Evolutionary conservation across 2,329 filamentous ascomycete genomes (phyloP), one percentile per base, ranked within the genome.

Genomic region (Trichoderma sp.): DNA sequence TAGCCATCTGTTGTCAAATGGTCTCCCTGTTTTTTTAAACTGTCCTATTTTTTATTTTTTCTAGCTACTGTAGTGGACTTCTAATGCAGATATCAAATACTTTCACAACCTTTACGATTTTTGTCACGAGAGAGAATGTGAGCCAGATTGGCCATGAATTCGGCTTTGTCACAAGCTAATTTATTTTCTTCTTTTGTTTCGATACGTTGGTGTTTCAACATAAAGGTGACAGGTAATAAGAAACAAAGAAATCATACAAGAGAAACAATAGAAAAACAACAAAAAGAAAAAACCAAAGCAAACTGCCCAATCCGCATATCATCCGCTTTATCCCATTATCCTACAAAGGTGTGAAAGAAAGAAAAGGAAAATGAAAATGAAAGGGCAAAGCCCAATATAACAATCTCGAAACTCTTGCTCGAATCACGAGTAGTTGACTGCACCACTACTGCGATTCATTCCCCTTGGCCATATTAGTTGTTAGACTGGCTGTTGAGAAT

Each of bases 401-500:
- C 60, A 56, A 65, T 65, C 59, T 65, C 4, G 21, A 18, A 41
- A 21, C 41, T 41, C 69, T 38, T 24, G 60, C 31, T 38, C 35
- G 4, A 21, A 73, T 18, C 14, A n/a, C 14, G 6, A 65, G 21
- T 24, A 35, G 12, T 18, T 21, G 6, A 18, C 6, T 8, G 24
- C n/a, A 21, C 71, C 11, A 27, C 5, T 7, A 7, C 2, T 14
- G 2, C 21, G 16, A 24, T 9, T 63, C 16, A 27, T 11, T 27
- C 21, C 14, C 2, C 6, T 18, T n/a, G 12, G 21, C 14, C 29
- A 18, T 1, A 24, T 81, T 92, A 98, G 89, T 98, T 97, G 86
- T 97, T 96, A 83, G 92, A 93, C 89, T 98, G 94, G 87, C 93
- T 97, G 89, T 99, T 99, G 82, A 99, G 88, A 80, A 99, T 98